These are phyloP conservation scores for Euclidium syriacum DNA, from an alignment of 345 rosid species.

Conservation along the genomic window DNA sequence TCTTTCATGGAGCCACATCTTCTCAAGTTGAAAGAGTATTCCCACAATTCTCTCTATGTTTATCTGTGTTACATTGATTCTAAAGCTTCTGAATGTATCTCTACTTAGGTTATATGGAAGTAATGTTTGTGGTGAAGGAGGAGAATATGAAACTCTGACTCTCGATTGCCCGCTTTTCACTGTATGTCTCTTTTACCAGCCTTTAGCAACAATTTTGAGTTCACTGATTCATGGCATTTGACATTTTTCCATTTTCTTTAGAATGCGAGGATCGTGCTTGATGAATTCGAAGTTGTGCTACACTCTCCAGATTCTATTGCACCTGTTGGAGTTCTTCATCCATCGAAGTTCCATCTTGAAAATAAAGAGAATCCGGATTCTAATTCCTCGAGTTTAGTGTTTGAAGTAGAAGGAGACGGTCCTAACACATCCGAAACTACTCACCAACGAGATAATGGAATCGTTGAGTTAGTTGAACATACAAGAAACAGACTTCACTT, in stretches of 20 bases:
- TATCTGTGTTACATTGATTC: background rate
- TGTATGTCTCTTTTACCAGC: constrained; percentile 38
- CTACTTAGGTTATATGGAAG: constrained; percentile 68
- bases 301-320: constrained; percentile 91
- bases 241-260: constrained; percentile 17
- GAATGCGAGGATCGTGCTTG: constrained; percentile 83
- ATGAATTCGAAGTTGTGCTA: constrained; percentile 64
- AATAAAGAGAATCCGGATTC: constrained; percentile 38
- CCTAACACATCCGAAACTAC: constrained; percentile 30
- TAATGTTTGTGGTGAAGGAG: constrained; percentile 98
- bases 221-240: background rate
- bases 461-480: constrained; percentile 34
- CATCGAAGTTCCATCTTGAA: constrained; percentile 67
- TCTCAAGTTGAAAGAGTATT: constrained; percentile 86
- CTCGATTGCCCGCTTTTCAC: constrained; percentile 93
- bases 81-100: background rate
- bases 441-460: constrained; percentile 29
- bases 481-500: constrained; percentile 38
- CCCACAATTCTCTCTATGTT: background rate
- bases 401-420: constrained; percentile 60
- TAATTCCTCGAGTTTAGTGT: constrained; percentile 34
- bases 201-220: background rate
- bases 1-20: constrained; percentile 60
- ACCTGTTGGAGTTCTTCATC: constrained; percentile 91
- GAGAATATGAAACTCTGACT: constrained; percentile 93